Evolutionary conservation across 768 basidiomycete genomes (phyloP), one percentile per base, ranked within the genome.

Genomic region (Termitomyces titanicus): DNA sequence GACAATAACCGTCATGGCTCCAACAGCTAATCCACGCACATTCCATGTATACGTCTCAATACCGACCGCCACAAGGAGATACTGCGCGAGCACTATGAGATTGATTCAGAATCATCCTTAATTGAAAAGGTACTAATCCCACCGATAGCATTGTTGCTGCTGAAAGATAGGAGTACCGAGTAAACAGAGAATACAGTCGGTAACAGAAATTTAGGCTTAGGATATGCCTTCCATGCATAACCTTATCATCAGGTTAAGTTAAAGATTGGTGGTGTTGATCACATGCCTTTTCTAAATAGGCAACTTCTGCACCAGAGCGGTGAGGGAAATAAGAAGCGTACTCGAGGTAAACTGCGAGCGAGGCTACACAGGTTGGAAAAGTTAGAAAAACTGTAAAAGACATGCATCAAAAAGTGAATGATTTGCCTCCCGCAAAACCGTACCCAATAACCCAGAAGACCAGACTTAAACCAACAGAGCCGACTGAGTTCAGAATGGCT

Each of bases 221-320:
- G 74, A 57, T 75, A 79, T 2, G 77, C 76, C 68, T 76, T n/a
- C 29, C 24, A 48, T 44, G 18, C 47, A 58, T 11, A 24, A 7
- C n/a, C n/a, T n/a, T n/a, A n/a, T n/a, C n/a, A n/a, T n/a, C n/a
- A n/a, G n/a, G n/a, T n/a, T n/a, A n/a, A n/a, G n/a, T 29, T 29
- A 9, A 29, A 9, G 3, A 29, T 29, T 29, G 29, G 22, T 25
- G 34, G 29, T 22, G 17, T 47, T 10, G 1, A 38, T 7, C 24
- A 37, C 61, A 61, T 27, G 70, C 75, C 68, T 74, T 71, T 52
- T 78, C 75, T 13, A 79, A 66, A 51, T 77, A 79, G 3, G 74
- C 79, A 6, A 79, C 78, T 56, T 79, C 74, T 9, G 75, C 80
- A 6, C 79, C 79, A 8, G 78, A 76, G 15, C 80, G 70, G 50